phyloP scores from a whole-genome alignment of 1,284 basidiomycete genomes.

The Inonotus obliquus region DNA sequence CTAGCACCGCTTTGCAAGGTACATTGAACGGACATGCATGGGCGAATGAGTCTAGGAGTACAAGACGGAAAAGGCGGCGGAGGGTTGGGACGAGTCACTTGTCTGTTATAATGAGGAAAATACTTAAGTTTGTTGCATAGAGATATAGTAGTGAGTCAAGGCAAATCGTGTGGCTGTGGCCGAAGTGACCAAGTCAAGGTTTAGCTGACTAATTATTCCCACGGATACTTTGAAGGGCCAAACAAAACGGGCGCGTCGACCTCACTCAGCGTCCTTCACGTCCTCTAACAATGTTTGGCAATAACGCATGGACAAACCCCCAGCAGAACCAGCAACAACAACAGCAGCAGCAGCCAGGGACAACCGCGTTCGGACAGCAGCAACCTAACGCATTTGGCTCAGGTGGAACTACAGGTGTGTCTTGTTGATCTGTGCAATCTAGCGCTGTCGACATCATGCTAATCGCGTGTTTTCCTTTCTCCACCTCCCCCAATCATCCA shows the following conservation, averaged over 20 bases:
- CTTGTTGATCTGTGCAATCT: constrained; percentile 27
- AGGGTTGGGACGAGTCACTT: too few species aligned
- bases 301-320: constrained; percentile 57
- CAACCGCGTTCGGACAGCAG: constrained; percentile 43
- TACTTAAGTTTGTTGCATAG: too few species aligned
- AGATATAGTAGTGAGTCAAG: too few species aligned
- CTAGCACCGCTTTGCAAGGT: too few species aligned
- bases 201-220: background rate
- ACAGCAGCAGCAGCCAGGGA: constrained; percentile 29
- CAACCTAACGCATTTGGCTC: constrained; percentile 39
- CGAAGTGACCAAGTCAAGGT: background rate
- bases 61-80: too few species aligned
- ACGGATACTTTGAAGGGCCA: background rate
- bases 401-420: constrained; percentile 33
- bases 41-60: too few species aligned
- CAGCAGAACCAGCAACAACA: constrained; percentile 46
- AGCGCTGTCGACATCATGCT: constrained; percentile 1
- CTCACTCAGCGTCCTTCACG: background rate
- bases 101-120: too few species aligned
- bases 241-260: background rate
- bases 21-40: too few species aligned
- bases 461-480: background rate
- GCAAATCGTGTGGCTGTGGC: too few species aligned
- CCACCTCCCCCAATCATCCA: background rate
- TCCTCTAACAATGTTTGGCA: constrained; percentile 49